A percentile compares a stretch with the other conserved stretches of the same genome.
phyloP scores from a whole-genome alignment of 2,329 filamentous ascomycete species.

The Calycina marina region DNA sequence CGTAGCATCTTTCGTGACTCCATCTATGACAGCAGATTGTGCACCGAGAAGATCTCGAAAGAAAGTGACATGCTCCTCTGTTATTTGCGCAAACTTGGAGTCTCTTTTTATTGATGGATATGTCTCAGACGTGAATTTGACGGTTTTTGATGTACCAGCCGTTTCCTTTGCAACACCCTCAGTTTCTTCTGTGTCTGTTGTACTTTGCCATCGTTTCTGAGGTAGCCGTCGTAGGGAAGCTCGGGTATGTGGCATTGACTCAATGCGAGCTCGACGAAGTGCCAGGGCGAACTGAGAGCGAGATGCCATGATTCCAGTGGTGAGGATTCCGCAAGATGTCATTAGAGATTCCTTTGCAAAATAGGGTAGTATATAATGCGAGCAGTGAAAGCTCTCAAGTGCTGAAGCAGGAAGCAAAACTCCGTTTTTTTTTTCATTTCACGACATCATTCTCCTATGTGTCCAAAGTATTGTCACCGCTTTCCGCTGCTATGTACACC shows the following conservation, averaged over 20 bases:
- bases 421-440: too few relatives aligned
- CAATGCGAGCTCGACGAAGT: slow-evolving; percentile 15
- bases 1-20: slow-evolving; percentile 55
- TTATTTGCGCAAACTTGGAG: slow-evolving; percentile 58
- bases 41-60: slow-evolving; percentile 73
- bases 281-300: slow-evolving; percentile 15
- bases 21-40: slow-evolving; percentile 71
- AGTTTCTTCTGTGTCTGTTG: slow-evolving; percentile 17
- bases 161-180: slow-evolving; percentile 17
- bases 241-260: slow-evolving; percentile 6
- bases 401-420: too few relatives aligned
- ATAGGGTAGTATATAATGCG: too few relatives aligned
- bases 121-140: slow-evolving; percentile 72
- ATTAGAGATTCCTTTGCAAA: too few relatives aligned
- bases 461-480: too few relatives aligned
- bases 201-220: slow-evolving; percentile 18
- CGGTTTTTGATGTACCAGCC: slow-evolving; percentile 25
- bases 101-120: slow-evolving; percentile 77
- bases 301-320: slow-evolving; percentile 18
- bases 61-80: slow-evolving; percentile 62
- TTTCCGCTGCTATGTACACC: too few relatives aligned
- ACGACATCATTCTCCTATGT: too few relatives aligned
- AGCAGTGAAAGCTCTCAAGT: too few relatives aligned
- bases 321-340: too few relatives aligned
- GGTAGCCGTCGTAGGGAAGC: slow-evolving; percentile 8